Evolutionary conservation across 2,329 filamentous ascomycete species (phyloP).

Genomic region (Aspergillus texensis): DNA sequence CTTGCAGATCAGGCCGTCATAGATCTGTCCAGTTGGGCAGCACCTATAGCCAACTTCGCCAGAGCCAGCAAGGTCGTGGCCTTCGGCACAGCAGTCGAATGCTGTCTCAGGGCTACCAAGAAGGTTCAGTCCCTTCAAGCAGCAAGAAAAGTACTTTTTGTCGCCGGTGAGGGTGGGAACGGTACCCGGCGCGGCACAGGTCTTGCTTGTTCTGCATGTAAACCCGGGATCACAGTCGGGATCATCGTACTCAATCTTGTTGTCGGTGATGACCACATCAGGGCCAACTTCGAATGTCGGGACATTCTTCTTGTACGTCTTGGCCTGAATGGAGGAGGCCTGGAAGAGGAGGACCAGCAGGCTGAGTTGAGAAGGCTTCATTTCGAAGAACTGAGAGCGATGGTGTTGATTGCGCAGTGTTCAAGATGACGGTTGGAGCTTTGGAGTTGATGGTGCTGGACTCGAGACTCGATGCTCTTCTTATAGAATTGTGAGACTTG

Average conservation of each 20-base stretch:
- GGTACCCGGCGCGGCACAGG: constrained; percentile 1
- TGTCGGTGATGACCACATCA: constrained; percentile 6
- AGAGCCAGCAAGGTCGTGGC: constrained; percentile 16
- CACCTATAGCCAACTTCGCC: constrained; percentile 10
- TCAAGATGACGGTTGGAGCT: background rate
- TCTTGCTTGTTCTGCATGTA: constrained; percentile 7
- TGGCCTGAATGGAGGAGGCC: constrained; percentile 5
- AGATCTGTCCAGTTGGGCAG: constrained; percentile 12
- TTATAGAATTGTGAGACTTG: background rate
- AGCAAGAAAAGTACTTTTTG: constrained; percentile 15
- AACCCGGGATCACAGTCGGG: constrained; percentile 9
- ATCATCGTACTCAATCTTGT: constrained; percentile 9
- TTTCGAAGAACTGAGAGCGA: background rate
- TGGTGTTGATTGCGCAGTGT: background rate
- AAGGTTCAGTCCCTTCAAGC: constrained; percentile 7
- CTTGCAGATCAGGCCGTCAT: constrained; percentile 12
- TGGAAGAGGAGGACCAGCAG: background rate
- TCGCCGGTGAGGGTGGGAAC: constrained; percentile 11
- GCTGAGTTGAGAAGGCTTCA: constrained; percentile 2
- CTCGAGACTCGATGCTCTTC: background rate
- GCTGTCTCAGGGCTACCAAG: constrained; percentile 14
- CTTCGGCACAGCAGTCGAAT: constrained; percentile 17
- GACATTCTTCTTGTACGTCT: constrained; percentile 1
- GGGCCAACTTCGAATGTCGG: constrained; percentile 4
- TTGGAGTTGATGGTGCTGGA: background rate